These are phyloP conservation scores for Paxillus rubicundulus DNA, from an alignment of 768 basidiomycete genomes.

Conservation along the genomic window DNA sequence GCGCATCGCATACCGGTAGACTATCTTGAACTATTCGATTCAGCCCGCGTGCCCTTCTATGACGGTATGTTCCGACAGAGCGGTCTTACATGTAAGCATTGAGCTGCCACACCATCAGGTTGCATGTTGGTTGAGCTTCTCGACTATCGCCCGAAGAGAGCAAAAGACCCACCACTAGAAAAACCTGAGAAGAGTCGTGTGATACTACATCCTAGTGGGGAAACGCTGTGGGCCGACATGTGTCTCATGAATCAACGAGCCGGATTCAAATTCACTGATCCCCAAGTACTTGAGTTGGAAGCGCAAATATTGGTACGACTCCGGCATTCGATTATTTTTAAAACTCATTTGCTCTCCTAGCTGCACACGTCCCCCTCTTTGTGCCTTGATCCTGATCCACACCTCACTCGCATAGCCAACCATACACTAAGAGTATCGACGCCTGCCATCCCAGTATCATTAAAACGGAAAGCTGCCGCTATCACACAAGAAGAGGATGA, in stretches of 20 bases:
- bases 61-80: conserved; percentile 52
- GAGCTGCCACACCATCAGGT: conserved; percentile 41
- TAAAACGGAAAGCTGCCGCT: conserved; percentile 73
- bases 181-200: conserved; percentile 65
- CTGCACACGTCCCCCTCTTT: conserved; percentile 72
- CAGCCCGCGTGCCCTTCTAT: conserved; percentile 73
- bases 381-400: conserved; percentile 78
- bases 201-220: conserved; percentile 73
- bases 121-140: conserved; percentile 84
- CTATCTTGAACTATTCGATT: conserved; percentile 78
- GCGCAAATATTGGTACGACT: conserved; percentile 63
- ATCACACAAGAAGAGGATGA: conserved; percentile 77
- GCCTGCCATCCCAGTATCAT: conserved; percentile 65
- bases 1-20: conserved; percentile 83
- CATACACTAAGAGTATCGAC: conserved; percentile 69
- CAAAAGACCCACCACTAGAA: conserved; percentile 55
- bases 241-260: conserved; percentile 62
- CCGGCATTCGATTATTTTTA: not conserved
- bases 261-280: conserved; percentile 64
- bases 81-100: conserved; percentile 1
- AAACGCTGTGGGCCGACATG: conserved; percentile 78
- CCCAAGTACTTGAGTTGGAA: conserved; percentile 70
- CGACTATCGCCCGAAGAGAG: conserved; percentile 65
- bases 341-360: conserved; percentile 37
- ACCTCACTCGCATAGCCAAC: conserved; percentile 74